phyloP scores from a whole-genome alignment of 1,284 basidiomycete genomes.

The Ganoderma sinense region DNA sequence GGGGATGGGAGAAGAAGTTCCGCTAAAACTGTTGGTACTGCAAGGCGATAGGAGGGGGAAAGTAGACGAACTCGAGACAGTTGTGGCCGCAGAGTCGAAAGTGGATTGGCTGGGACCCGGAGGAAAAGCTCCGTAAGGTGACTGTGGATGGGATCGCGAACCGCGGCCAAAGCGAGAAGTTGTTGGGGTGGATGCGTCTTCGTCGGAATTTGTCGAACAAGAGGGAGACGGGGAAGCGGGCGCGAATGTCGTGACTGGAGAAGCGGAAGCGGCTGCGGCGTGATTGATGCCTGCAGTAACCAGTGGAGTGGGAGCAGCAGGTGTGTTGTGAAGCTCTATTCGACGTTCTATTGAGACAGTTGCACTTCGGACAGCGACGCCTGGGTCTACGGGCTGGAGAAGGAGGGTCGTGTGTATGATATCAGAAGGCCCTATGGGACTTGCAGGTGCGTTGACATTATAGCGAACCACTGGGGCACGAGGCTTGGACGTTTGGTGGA shows the following conservation, averaged over 20 bases:
- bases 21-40: constrained; percentile 14
- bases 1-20: constrained; percentile 17
- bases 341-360: constrained; percentile 48
- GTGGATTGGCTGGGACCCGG: constrained; percentile 30
- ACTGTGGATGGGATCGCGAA: constrained; percentile 18
- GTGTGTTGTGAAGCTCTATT: constrained; percentile 43
- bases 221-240: constrained; percentile 21
- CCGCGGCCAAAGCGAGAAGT: constrained; percentile 14
- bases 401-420: constrained; percentile 46
- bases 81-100: constrained; percentile 29
- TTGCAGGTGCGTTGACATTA: constrained; percentile 45
- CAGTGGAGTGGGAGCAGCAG: constrained; percentile 30
- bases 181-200: constrained; percentile 26
- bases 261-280: constrained; percentile 36
- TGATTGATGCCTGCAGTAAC: constrained; percentile 37
- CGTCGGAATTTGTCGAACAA: constrained; percentile 15
- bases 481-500: constrained; percentile 39
- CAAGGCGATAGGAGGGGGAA: constrained; percentile 27
- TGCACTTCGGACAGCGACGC: constrained; percentile 43
- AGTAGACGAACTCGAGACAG: constrained; percentile 20
- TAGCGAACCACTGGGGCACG: constrained; percentile 46
- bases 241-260: constrained; percentile 22
- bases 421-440: constrained; percentile 49
- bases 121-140: constrained; percentile 17
- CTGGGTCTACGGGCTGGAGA: constrained; percentile 43